Evolutionary conservation across 441 rosid genomes (phyloP).

Genomic region (Mallotus japonicus): DNA sequence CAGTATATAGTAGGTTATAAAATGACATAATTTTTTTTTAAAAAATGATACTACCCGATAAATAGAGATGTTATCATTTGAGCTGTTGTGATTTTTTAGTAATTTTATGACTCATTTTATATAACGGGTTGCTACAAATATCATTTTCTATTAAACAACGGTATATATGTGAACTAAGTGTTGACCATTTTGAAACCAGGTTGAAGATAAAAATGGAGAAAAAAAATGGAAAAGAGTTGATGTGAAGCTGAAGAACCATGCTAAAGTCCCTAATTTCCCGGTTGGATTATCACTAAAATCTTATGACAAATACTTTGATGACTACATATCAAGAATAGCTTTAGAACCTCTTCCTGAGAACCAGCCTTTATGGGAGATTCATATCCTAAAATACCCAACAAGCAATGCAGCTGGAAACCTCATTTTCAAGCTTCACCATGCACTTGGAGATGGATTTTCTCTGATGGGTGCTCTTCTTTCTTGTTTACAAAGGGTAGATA

Average conservation of each 20-base stretch:
- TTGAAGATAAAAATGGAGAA: slow-evolving; percentile 33
- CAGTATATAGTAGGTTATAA: too few species aligned
- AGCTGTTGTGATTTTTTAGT: too few species aligned
- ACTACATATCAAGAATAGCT: slow-evolving; percentile 34
- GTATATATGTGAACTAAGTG: too few species aligned
- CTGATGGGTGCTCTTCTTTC: slow-evolving; percentile 58
- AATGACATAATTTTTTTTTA: too few species aligned
- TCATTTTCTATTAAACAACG: too few species aligned
- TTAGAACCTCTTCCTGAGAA: slow-evolving; percentile 32
- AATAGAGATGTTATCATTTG: too few species aligned
- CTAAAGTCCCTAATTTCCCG: slow-evolving; percentile 31
- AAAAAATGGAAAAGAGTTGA: slow-evolving; percentile 42
- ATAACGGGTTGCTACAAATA: too few species aligned
- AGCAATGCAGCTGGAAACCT: slow-evolving; percentile 35
- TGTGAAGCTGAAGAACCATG: slow-evolving; percentile 42
- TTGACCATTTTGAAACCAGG: slow-evolving; percentile 21
- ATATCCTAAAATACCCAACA: slow-evolving; percentile 43
- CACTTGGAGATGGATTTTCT: slow-evolving; percentile 52
- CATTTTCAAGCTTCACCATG: slow-evolving; percentile 53
- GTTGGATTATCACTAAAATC: slow-evolving; percentile 29
- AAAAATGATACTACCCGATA: too few species aligned
- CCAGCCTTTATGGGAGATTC: slow-evolving; percentile 50
- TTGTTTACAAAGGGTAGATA: slow-evolving; percentile 40
- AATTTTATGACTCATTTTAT: too few species aligned
- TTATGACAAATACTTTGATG: slow-evolving; percentile 31